Evolutionary conservation across 306 rosid species (phyloP), one percentile per base, ranked within the genome.

Genomic region (Lupinus albus): DNA sequence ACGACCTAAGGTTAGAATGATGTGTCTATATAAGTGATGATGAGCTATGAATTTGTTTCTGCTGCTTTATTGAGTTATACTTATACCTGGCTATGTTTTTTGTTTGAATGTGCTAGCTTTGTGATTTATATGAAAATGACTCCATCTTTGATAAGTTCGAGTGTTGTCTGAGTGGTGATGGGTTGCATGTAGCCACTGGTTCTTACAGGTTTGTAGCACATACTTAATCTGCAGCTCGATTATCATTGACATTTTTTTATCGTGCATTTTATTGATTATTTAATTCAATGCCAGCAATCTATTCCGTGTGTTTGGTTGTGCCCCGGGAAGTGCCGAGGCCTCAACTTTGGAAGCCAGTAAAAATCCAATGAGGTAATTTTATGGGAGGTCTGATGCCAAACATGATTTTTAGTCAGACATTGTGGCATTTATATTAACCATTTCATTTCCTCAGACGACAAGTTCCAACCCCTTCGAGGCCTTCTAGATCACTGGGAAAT

Each of bases 161-260:
- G 86, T 90, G 99, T 75, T 94, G 99, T 76, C 76, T 94, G 73
- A 94, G 99, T 66, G 97, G 99, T 25, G 92, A 94, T 50, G 99
- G 96, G 76, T 80, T 30, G 61, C 88, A 90, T 11, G 82, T 90
- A 39, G 97, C 95, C 2, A 86, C 99, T 48, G 99, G 99, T 67
- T 94, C 99, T 58, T 94, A 94, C 90, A 94, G 99, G 99, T 94
- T 64, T 76, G 81, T 65, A 44, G 14, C 48, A 41, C 46, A 61
- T 71, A 63, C 68, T 30, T 66, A 30, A 20, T 61, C 18, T 0
- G 2, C 17, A 2, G 20, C 30, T 73, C 42, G 8, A 10, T 63
- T 18, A 11, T 64, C 38, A 4, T 25, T 64, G 42, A 61, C 48
- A 71, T 67, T 28, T 4, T 30, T 67, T 50, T 7, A 41, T 42